A percentile compares a stretch with the other conserved stretches of the same genome.
Conservation (phyloP, 805 yeast species). For the Lipomyces kockii region DNA sequence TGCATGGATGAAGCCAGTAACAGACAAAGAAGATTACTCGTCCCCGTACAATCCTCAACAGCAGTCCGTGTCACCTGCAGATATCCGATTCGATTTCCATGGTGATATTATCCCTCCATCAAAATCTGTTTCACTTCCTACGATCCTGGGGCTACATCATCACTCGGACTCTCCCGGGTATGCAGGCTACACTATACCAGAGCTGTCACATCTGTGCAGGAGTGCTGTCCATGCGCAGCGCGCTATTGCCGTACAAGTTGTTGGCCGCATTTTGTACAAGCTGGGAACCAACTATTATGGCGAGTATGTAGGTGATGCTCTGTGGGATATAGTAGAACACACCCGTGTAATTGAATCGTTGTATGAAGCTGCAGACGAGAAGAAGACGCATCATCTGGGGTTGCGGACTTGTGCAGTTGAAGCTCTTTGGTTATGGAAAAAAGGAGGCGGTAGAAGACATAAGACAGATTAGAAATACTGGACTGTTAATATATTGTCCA, state of each 20-base stretch:
- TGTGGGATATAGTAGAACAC: slow-evolving; percentile 74
- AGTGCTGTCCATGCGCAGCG: slow-evolving; percentile 85
- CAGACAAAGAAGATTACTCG: slow-evolving; percentile 43
- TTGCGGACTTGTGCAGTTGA: slow-evolving; percentile 84
- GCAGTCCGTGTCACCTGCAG: slow-evolving; percentile 50
- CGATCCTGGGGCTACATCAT: slow-evolving; percentile 79
- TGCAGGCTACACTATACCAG: slow-evolving; percentile 90
- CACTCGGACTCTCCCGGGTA: slow-evolving; percentile 86
- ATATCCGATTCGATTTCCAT: slow-evolving; percentile 83
- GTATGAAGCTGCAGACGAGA: slow-evolving; percentile 66
- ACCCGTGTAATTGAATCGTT: slow-evolving; percentile 67
- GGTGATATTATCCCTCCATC: slow-evolving; percentile 74
- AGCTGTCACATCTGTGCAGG: slow-evolving; percentile 76
- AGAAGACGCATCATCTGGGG: slow-evolving; percentile 64
- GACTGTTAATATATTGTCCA: background rate
- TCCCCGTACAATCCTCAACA: slow-evolving; percentile 52
- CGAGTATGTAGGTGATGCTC: slow-evolving; percentile 54
- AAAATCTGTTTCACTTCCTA: slow-evolving; percentile 55
- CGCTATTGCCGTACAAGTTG: slow-evolving; percentile 79
- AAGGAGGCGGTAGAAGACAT: slow-evolving; percentile 38
- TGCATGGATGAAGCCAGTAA: slow-evolving; percentile 88
- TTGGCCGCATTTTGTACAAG: slow-evolving; percentile 86
- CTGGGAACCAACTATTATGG: slow-evolving; percentile 61
- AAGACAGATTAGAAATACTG: slow-evolving; percentile 22
- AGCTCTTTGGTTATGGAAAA: slow-evolving; percentile 87